phyloP scores from a whole-genome alignment of 2,329 filamentous ascomycete genomes.

The Tolypocladium ovalisporum region DNA sequence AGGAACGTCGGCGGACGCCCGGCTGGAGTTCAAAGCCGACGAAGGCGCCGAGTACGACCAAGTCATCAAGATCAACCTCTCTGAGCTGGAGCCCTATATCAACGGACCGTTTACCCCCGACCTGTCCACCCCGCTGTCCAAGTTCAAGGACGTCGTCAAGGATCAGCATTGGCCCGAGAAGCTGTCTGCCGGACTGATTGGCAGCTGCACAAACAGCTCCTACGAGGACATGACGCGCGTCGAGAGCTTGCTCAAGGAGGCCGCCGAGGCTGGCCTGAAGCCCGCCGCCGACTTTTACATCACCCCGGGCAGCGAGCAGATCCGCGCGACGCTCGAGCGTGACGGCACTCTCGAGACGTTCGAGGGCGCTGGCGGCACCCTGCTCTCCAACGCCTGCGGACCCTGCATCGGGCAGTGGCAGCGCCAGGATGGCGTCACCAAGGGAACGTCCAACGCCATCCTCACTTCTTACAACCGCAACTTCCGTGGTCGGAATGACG shows the following conservation, averaged over 20 bases:
- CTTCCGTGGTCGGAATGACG: constrained; percentile 93
- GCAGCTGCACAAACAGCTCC: constrained; percentile 97
- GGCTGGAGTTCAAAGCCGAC: constrained; percentile 65
- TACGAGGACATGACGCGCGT: constrained; percentile 98
- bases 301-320: constrained; percentile 93
- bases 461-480: constrained; percentile 98
- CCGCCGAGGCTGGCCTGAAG: constrained; percentile 76
- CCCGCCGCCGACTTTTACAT: constrained; percentile 90
- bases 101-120: constrained; percentile 97
- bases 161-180: constrained; percentile 83
- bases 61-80: constrained; percentile 82
- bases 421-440: constrained; percentile 72
- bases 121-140: constrained; percentile 80
- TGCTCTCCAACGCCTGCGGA: constrained; percentile 91
- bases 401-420: constrained; percentile 95
- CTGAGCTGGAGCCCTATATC: constrained; percentile 84
- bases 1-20: constrained; percentile 32
- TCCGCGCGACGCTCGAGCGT: constrained; percentile 83
- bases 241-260: constrained; percentile 87
- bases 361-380: constrained; percentile 71
- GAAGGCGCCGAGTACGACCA: constrained; percentile 79
- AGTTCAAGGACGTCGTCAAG: constrained; percentile 76
- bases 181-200: constrained; percentile 87
- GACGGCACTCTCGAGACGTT: constrained; percentile 83
- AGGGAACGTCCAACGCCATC: constrained; percentile 87